Base-by-base conservation (phyloP, 768 basidiomycete species). In the Tricholoma terreum region DNA sequence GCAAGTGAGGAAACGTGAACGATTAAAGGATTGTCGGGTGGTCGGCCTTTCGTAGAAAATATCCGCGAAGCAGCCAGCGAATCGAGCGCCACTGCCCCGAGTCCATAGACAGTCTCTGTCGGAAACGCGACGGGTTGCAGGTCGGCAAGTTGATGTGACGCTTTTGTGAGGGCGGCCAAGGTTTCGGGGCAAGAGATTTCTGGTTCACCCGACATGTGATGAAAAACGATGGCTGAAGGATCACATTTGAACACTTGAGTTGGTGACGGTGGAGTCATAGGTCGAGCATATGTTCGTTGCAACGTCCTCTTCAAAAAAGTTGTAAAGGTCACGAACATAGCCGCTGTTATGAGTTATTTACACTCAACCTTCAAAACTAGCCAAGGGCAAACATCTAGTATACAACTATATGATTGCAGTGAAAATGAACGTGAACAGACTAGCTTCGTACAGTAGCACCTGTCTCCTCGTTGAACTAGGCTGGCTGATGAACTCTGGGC, bases 61-160 rank as follows among this genome's bases (percentile, higher is more conserved):
- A 99, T 94, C 63, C 80, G 80, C 2, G 79, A 67, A 5, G 84
- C 82, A 2, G 95, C 93, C 14, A 72, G 61, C 7, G 80, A 61
- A 63, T 84, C 75, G 45, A 93, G 74, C 0, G 96, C 94, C 19
- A 86, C 73, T 0, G 94, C 97, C 27, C 91, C 97, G n/a, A 99
- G 84, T 1, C 97, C 97, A 71, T 98, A 99, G 10, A 99, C 97
- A 0, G 97, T 98, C 73, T 99, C 97, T 30, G 97, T 98, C 0
- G 97, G 96, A 68, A 99, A 91, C 0, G 88, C 95, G 55, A 98
- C 89, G 19, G 83, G 78, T 56, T 83, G 75, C 14, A 71, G 73
- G 33, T 79, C 63, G 46, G 78, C 71, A 6, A 90, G 79, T 55
- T 81, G 77, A 55, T 77, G 74, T 6, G 84, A 74, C 0, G 90